Conservation (phyloP, 306 rosid genomes). For the Rubus parviflorus region DNA sequence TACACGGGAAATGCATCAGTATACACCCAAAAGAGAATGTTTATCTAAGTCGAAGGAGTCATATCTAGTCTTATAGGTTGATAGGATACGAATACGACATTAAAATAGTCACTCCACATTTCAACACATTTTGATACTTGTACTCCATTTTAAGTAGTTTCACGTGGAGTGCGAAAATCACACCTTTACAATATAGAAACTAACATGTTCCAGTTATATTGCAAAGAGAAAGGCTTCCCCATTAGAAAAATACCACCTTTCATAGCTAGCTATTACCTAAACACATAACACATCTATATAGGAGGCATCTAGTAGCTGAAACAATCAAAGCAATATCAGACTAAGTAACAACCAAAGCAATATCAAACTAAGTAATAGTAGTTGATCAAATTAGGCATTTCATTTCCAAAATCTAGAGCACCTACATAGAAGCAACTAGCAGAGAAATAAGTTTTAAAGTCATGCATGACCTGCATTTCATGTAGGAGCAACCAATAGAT, state of each 20-base stretch:
- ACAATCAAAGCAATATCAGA: background rate
- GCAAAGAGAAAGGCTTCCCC: background rate
- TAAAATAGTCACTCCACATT: background rate
- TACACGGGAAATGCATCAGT: background rate
- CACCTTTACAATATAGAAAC: background rate
- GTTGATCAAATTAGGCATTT: background rate
- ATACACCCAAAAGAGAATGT: background rate
- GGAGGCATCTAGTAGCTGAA: background rate
- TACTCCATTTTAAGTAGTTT: background rate
- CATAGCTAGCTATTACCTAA: background rate
- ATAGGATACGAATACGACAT: background rate
- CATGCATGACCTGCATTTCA: slow-evolving; percentile 53
- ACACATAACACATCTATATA: background rate
- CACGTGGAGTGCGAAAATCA: background rate
- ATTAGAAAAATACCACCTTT: background rate
- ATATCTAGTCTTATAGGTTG: background rate
- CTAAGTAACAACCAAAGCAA: too few species aligned
- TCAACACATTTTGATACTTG: background rate
- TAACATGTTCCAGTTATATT: background rate
- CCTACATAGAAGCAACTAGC: background rate
- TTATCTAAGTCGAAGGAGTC: background rate
- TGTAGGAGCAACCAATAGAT: slow-evolving; percentile 40
- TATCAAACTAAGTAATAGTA: background rate
- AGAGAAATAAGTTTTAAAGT: background rate
- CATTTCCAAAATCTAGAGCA: background rate